These are phyloP conservation scores for Candida railenensis DNA, from an alignment of 805 yeast genomes.

Conservation along the genomic window DNA sequence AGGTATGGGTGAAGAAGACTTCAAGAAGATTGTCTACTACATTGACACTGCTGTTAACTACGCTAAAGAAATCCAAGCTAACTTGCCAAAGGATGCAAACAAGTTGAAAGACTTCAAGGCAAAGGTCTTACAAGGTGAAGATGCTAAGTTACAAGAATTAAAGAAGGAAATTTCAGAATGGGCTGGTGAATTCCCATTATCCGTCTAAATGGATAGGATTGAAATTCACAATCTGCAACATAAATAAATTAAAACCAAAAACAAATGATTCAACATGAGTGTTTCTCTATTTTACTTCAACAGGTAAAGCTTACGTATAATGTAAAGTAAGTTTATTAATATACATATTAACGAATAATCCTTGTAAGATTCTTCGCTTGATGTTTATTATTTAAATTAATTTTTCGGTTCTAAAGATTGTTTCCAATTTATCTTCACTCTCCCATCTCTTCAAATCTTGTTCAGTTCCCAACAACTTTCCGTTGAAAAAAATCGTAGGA, in stretches of 20 bases:
- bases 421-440: slow-evolving; percentile 29
- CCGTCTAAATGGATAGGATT: slow-evolving; percentile 31
- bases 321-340: background rate
- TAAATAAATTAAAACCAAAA: background rate
- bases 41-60: slow-evolving; percentile 77
- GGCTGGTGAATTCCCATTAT: slow-evolving; percentile 83
- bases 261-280: slow-evolving; percentile 6
- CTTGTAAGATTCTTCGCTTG: too few species aligned
- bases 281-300: slow-evolving; percentile 4
- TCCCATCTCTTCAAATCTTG: slow-evolving; percentile 42
- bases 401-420: slow-evolving; percentile 28
- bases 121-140: slow-evolving; percentile 68
- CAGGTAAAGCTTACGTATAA: background rate
- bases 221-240: background rate
- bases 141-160: slow-evolving; percentile 57
- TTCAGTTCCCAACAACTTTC: slow-evolving; percentile 60
- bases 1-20: slow-evolving; percentile 80
- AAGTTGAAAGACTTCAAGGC: slow-evolving; percentile 95
- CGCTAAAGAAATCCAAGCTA: slow-evolving; percentile 72
- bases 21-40: slow-evolving; percentile 74
- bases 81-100: slow-evolving; percentile 89
- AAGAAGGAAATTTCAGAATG: slow-evolving; percentile 82
- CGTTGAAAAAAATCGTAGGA: slow-evolving; percentile 64
- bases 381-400: slow-evolving; percentile 13
- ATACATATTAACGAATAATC: background rate